A percentile compares a stretch with the other conserved stretches of the same genome.
These are phyloP conservation scores for Waltergamsia citrina DNA, from an alignment of 2,329 filamentous ascomycete species.

Conservation along the genomic window DNA sequence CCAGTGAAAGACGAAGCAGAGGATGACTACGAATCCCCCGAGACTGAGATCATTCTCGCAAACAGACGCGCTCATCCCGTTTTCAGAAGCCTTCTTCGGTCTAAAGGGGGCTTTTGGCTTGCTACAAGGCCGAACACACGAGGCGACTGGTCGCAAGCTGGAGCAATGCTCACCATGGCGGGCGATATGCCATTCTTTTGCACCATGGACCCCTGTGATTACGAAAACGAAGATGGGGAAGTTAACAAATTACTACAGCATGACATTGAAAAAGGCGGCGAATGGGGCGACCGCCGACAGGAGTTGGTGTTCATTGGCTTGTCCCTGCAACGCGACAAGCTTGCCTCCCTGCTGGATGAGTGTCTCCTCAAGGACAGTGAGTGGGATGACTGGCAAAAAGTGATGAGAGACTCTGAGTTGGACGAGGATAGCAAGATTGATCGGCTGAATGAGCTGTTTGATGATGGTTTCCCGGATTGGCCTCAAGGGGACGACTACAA, in stretches of 20 bases:
- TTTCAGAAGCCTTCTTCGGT: constrained; percentile 48
- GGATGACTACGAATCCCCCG: constrained; percentile 18
- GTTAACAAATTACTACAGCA: constrained; percentile 37
- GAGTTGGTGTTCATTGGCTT: constrained; percentile 69
- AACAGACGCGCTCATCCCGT: constrained; percentile 45
- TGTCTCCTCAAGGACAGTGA: constrained; percentile 56
- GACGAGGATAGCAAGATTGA: constrained; percentile 30
- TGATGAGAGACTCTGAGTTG: constrained; percentile 34
- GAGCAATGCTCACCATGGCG: constrained; percentile 51
- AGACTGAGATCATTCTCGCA: constrained; percentile 35
- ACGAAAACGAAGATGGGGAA: constrained; percentile 34
- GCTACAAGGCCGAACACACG: constrained; percentile 44
- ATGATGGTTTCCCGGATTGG: constrained; percentile 52
- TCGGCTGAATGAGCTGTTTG: constrained; percentile 38
- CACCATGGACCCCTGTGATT: constrained; percentile 42
- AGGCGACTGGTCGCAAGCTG: constrained; percentile 55
- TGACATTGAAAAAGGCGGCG: constrained; percentile 41
- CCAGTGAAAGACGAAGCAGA: constrained; percentile 10
- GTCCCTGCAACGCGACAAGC: constrained; percentile 39
- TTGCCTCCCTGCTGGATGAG: constrained; percentile 45
- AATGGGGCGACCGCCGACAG: constrained; percentile 62
- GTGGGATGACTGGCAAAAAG: constrained; percentile 39
- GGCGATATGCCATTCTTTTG: constrained; percentile 51
- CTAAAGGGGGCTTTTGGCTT: constrained; percentile 53
- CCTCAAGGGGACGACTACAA: constrained; percentile 26